Evolutionary conservation across 148 eudicot genomes (phyloP), one percentile per base, ranked within the genome.

Genomic region (Selenicereus undatus): DNA sequence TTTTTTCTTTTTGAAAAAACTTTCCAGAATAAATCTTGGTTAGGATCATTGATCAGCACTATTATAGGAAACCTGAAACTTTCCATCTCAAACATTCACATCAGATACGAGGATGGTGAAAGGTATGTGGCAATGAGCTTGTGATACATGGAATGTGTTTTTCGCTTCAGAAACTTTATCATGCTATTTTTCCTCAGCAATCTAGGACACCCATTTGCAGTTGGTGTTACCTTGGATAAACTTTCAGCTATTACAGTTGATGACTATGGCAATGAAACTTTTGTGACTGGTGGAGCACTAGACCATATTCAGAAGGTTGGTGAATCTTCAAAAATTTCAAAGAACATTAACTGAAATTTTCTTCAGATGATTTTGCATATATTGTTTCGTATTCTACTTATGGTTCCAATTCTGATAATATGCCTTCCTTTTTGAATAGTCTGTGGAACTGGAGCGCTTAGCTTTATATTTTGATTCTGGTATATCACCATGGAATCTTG

Each of bases 71-170:
- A 97, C 83, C 74, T 97, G 84, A 97, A 89, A 91, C 98, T 97
- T 77, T 94, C 99, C n/a, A 92, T 97, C 78, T 94, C 99, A 81
- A 97, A 94, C 81, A 90, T 97, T 71, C 99, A 96, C 84, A 90
- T 96, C 87, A 90, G 99, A 94, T 96, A 96, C 80, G 99, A 93
- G 88, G 99, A 97, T 89, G 74, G 83, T 84, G 99, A 97, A 89
- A 97, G 99, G 99, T 97, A 86, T 64, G 64, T 70, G 42, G 68
- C 75, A 39, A 42, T 29, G 35, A 60, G 70, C 60, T 71, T 78
- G 80, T 70, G 14, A 50, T 36, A 58, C 6, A 17, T 77, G 32
- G 75, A 73, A 29, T 64, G 81, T 81, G 11, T 78, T 81, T 71
- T 62, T 58, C 11, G 54, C 42, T 70, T 29, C 78, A 36, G 24